Conservation (phyloP, 1,284 basidiomycete genomes). For the Exsudoporus floridanus region DNA sequence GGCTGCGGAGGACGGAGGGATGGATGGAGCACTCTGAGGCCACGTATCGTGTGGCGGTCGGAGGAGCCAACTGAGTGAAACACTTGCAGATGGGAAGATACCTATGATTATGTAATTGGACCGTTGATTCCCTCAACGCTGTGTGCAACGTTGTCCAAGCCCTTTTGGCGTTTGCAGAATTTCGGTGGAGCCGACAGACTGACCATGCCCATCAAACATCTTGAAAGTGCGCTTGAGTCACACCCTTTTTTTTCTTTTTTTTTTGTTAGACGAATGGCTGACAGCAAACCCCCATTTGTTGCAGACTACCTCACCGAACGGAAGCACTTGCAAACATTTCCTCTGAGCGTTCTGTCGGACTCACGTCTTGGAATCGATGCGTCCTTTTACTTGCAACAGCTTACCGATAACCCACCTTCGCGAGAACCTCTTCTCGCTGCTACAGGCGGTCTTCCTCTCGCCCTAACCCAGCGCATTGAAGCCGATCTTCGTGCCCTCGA, state of each 20-base stretch:
- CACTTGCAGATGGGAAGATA: slow-evolving; percentile 11
- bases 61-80: neutral
- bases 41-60: neutral
- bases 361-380: slow-evolving; percentile 98
- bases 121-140: slow-evolving; percentile 13
- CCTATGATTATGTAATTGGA: slow-evolving; percentile 29
- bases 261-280: neutral
- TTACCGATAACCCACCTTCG: slow-evolving; percentile 74
- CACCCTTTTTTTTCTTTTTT: neutral
- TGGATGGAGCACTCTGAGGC: neutral
- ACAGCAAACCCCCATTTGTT: neutral
- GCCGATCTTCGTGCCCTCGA: slow-evolving; percentile 88
- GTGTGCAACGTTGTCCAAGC: slow-evolving; percentile 24
- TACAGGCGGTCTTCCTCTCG: slow-evolving; percentile 89
- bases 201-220: slow-evolving; percentile 53
- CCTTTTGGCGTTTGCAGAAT: slow-evolving; percentile 3
- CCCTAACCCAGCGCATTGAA: slow-evolving; percentile 85
- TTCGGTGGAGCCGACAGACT: slow-evolving; percentile 16
- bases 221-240: slow-evolving; percentile 44
- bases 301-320: slow-evolving; percentile 83
- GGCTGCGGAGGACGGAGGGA: too few relatives aligned
- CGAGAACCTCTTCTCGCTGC: slow-evolving; percentile 92
- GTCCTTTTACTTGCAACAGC: slow-evolving; percentile 81
- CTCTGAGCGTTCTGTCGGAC: slow-evolving; percentile 83
- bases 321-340: slow-evolving; percentile 82